Percentiles rank a stretch among this genome's conserved stretches.
phyloP scores from a whole-genome alignment of 176 grass and related monocot genomes.

The Saccharum officinarum region DNA sequence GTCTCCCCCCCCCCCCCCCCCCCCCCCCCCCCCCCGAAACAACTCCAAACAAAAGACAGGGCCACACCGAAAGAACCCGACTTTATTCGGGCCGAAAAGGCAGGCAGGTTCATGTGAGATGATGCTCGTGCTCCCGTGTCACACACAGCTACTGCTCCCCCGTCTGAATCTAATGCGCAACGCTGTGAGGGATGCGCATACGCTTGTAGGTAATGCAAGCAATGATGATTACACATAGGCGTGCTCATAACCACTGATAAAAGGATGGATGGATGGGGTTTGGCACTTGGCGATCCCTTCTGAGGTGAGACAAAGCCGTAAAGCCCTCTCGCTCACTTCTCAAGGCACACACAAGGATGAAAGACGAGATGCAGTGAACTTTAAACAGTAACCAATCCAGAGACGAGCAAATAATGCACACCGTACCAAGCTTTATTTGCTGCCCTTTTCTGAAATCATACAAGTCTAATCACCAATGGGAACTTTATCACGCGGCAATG shows the following conservation, averaged over 20 bases:
- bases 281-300: slow-evolving; percentile 7
- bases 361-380: not conserved
- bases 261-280: not conserved
- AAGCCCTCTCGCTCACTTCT: slow-evolving; percentile 2
- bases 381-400: slow-evolving; percentile 8
- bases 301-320: not conserved
- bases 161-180: slow-evolving; percentile 25
- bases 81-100: slow-evolving; percentile 40
- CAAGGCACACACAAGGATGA: not conserved
- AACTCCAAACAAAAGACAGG: slow-evolving; percentile 30
- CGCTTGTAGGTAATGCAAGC: not conserved
- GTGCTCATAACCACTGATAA: slow-evolving; percentile 20
- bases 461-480: not conserved
- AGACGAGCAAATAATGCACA: not conserved
- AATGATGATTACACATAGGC: slow-evolving; percentile 8
- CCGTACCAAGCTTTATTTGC: not conserved
- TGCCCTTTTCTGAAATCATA: not conserved
- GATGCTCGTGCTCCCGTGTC: slow-evolving; percentile 31
- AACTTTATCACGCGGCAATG: slow-evolving; percentile 24
- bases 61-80: slow-evolving; percentile 6
- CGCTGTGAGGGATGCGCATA: not conserved
- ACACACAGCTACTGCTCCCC: not conserved
- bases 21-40: too few species aligned
- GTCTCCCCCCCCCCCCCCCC: too few species aligned
- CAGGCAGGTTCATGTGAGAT: slow-evolving; percentile 38